Conservation (phyloP, 2,329 filamentous ascomycete genomes). For the Drechmeria coniospora region DNA sequence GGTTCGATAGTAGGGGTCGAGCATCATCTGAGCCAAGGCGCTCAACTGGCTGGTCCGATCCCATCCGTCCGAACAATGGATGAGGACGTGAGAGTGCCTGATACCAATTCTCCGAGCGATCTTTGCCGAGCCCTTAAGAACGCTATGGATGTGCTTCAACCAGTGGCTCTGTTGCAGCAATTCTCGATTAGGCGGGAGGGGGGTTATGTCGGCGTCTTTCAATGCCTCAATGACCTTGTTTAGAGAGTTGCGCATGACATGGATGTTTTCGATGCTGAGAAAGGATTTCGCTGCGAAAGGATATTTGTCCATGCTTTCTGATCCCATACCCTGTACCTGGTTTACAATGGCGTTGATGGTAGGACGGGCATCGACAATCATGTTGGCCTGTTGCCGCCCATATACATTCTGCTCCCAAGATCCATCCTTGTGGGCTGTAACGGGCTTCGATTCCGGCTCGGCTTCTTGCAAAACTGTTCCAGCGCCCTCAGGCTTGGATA, state of each 20-base stretch:
- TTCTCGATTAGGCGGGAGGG: slow-evolving; percentile 68
- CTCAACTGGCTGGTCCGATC: slow-evolving; percentile 92
- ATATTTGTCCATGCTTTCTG: slow-evolving; percentile 97
- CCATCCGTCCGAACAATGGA: slow-evolving; percentile 98
- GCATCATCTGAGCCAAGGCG: slow-evolving; percentile 77
- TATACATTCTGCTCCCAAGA: slow-evolving; percentile 55
- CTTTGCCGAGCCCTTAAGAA: slow-evolving; percentile 70
- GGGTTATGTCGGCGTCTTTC: slow-evolving; percentile 81
- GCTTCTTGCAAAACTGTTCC: slow-evolving; percentile 55
- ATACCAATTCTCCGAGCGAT: slow-evolving; percentile 82
- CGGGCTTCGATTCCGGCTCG: slow-evolving; percentile 36
- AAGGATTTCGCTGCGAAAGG: slow-evolving; percentile 83
- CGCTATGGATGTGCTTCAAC: slow-evolving; percentile 74
- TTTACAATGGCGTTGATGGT: slow-evolving; percentile 90
- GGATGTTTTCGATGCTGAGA: slow-evolving; percentile 93
- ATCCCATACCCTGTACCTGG: slow-evolving; percentile 82
- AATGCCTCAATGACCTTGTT: slow-evolving; percentile 77
- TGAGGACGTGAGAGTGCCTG: slow-evolving; percentile 84
- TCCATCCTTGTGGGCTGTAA: slow-evolving; percentile 36
- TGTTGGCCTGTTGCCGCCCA: slow-evolving; percentile 80
- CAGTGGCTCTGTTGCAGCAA: slow-evolving; percentile 71
- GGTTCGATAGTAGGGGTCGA: slow-evolving; percentile 91
- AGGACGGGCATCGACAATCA: slow-evolving; percentile 91
- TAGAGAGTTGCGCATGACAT: slow-evolving; percentile 89
- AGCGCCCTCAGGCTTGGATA: slow-evolving; percentile 33